Evolutionary conservation across 805 yeast species (phyloP).

Genomic region (Kuraishia cidri): DNA sequence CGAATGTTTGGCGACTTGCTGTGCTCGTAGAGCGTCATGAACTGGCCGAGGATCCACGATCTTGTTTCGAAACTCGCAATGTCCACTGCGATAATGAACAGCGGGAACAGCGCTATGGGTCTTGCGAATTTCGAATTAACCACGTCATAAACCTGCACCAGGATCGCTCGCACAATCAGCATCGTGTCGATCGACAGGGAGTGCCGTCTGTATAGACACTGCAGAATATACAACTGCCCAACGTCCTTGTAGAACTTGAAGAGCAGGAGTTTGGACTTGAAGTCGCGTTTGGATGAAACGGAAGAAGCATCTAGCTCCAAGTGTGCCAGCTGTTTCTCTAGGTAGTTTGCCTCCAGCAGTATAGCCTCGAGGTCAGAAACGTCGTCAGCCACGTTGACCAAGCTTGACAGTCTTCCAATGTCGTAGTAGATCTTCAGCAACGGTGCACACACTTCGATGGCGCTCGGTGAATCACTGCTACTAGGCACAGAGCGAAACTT

Average conservation of each 20-base stretch:
- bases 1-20: background rate
- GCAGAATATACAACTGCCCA: background rate
- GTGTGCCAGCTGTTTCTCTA: no score
- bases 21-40: background rate
- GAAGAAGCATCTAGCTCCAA: background rate
- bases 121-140: background rate
- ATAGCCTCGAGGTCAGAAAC: no score
- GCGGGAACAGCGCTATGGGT: conserved; percentile 1
- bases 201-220: conserved; percentile 1
- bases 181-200: no score
- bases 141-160: background rate
- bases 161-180: no score
- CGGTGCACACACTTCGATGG: no score
- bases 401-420: no score
- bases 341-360: no score
- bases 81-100: conserved; percentile 1
- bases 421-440: no score
- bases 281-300: background rate
- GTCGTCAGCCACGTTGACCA: no score
- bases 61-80: conserved; percentile 1
- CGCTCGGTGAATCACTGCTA: no score
- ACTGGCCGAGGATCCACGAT: background rate
- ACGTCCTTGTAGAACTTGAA: background rate
- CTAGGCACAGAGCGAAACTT: no score
- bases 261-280: background rate